phyloP scores from a whole-genome alignment of 2,329 filamentous ascomycete genomes.

The Meredithiella fracta region DNA sequence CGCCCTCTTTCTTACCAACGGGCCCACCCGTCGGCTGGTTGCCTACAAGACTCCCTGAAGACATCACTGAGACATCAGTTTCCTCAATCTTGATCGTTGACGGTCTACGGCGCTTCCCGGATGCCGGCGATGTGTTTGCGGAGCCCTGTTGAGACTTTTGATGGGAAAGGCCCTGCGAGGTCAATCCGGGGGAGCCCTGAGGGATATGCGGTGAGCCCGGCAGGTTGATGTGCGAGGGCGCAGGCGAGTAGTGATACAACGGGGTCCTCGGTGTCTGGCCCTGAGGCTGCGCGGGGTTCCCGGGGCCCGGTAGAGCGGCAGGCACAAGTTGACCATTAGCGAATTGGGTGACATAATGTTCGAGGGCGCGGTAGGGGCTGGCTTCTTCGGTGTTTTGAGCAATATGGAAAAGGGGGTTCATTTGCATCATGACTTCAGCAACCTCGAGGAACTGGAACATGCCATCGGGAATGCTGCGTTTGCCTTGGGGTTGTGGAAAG shows the following conservation, averaged over 20 bases:
- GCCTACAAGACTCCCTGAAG: too few relatives aligned
- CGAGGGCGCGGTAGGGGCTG: constrained; percentile 40
- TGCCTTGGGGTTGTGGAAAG: constrained; percentile 42
- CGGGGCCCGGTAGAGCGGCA: not conserved
- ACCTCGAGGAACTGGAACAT: constrained; percentile 52
- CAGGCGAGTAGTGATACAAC: constrained; percentile 42
- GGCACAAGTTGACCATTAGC: too few relatives aligned
- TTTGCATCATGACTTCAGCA: constrained; percentile 49
- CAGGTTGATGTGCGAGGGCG: constrained; percentile 41
- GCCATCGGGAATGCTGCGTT: constrained; percentile 38
- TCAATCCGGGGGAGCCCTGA: constrained; percentile 45
- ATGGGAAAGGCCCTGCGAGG: constrained; percentile 47
- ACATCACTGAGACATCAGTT: constrained; percentile 20
- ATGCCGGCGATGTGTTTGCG: constrained; percentile 48
- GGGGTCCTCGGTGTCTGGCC: constrained; percentile 24
- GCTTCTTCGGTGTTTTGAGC: constrained; percentile 38
- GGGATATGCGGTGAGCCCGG: constrained; percentile 46
- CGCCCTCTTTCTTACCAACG: constrained; percentile 18
- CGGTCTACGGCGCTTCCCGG: constrained; percentile 41
- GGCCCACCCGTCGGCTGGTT: not conserved
- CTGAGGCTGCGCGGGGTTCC: not conserved
- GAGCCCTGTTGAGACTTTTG: constrained; percentile 54
- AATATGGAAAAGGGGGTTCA: constrained; percentile 46
- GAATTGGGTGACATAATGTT: constrained; percentile 38
- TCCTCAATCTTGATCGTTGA: constrained; percentile 43